Conservation (phyloP, 495 filamentous ascomycete genomes). For the Daldinia concentrica region DNA sequence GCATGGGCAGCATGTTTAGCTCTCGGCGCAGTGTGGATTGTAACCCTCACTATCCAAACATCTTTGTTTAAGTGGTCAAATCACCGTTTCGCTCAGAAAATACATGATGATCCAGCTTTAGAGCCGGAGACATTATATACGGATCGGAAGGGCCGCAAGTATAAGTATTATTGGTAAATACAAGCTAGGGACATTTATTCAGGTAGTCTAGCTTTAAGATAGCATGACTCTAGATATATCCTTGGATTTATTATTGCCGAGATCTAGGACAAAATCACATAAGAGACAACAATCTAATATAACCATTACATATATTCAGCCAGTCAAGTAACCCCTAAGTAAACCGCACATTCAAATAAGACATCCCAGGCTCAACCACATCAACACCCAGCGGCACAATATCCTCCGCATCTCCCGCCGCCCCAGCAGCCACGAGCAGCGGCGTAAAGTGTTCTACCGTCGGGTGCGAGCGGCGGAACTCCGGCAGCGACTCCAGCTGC, state of each 20-base stretch:
- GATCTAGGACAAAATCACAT: too few relatives aligned
- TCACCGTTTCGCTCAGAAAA: constrained; percentile 21
- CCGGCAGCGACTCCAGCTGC: constrained; percentile 13
- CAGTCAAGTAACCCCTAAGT: background rate
- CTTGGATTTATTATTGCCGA: background rate
- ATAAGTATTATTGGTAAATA: constrained; percentile 30
- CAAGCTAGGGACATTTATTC: background rate
- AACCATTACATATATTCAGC: too few relatives aligned
- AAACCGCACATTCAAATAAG: constrained; percentile 38
- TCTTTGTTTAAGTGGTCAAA: constrained; percentile 33
- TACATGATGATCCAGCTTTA: constrained; percentile 18
- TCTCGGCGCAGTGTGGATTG: constrained; percentile 32
- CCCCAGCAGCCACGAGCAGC: constrained; percentile 32
- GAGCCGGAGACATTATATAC: constrained; percentile 26
- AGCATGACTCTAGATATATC: background rate
- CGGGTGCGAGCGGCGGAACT: constrained; percentile 28
- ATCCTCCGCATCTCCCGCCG: constrained; percentile 14
- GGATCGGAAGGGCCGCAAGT: constrained; percentile 25
- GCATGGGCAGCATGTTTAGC: constrained; percentile 32
- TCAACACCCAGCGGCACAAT: constrained; percentile 18
- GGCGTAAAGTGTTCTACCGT: constrained; percentile 35
- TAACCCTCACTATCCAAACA: constrained; percentile 22
- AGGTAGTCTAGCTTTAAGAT: background rate
- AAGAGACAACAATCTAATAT: too few relatives aligned
- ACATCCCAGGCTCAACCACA: constrained; percentile 38